Base-by-base conservation (phyloP, 2,329 filamentous ascomycete species). In the Stachybotrys echinatus region DNA sequence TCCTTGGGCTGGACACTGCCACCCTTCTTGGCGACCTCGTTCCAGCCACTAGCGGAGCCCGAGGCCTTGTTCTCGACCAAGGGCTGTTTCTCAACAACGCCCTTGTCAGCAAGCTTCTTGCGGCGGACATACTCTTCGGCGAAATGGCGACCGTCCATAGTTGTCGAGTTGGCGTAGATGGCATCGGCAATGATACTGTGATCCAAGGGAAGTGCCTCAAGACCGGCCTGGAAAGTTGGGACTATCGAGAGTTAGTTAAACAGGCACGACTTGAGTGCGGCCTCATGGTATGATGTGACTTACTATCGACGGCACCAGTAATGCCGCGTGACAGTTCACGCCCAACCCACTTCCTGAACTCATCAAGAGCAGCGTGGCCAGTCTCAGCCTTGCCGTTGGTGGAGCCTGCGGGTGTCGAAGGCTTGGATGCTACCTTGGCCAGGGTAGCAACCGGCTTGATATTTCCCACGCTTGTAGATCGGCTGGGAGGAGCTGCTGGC, bases 1-100 rank as follows among this genome's bases (percentile, higher is more conserved):
- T 79, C 77, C 53, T 74, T 75, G 47, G 54, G 50, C 48, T 60
- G 58, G 38, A 52, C 27, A n/a, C 27, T 46, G 49, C 73, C 71
- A 45, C 88, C 87, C 77, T 96, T 96, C 84, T 97, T 97, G 2
- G 94, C 94, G 48, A 99, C 94, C 72, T 97, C 94, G 59, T 80
- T 96, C 94, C 94, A 99, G 19, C 92, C 92, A 49, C 88, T 85
- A 22, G 76, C 73, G 22, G 71, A 62, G 46, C 70, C 55, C 67
- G 74, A 53, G 60, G 68, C 50, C 62, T 77, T 63, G 54, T 74
- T 77, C 3, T 82, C 79, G 46, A 72, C 77, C 45, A 80, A 75
- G 17, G 83, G 77, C 49, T 88, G 81, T 60, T 89, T 86, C 66
- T 91, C 88, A 18, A 95, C 77, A 39, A 96, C 81, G 38, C 94